These are phyloP conservation scores for Trichoderma afroharzianum DNA, from an alignment of 2,329 filamentous ascomycete genomes.

Conservation along the genomic window DNA sequence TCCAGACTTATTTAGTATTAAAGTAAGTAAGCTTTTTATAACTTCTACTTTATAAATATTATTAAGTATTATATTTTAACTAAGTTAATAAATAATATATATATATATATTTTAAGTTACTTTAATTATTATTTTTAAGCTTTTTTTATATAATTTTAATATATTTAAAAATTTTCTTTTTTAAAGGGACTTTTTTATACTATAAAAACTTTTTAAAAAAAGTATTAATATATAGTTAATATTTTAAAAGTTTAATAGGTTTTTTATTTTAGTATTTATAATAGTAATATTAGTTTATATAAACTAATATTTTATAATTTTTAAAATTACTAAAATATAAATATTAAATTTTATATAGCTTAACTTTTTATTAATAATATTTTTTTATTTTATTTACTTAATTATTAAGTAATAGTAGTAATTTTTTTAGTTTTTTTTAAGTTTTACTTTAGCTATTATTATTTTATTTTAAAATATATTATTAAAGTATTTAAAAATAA, in stretches of 20 bases:
- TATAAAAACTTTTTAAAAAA: background rate
- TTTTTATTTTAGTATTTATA: no score
- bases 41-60: background rate
- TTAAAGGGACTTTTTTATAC: background rate
- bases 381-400: no score
- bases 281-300: no score
- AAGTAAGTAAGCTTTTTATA: background rate
- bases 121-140: background rate
- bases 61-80: background rate
- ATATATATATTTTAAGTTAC: background rate
- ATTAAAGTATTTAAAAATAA: no score
- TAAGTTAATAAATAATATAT: background rate
- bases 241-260: constrained; percentile 13
- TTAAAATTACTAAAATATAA: no score
- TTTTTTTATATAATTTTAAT: background rate
- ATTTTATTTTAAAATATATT: no score
- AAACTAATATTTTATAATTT: no score
- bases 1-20: background rate
- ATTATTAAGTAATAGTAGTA: no score
- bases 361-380: no score
- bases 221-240: background rate
- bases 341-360: no score
- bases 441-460: no score
- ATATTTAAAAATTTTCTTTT: background rate
- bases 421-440: no score